These are phyloP conservation scores for Pythium vanterpoolii DNA, from an alignment of 352 stramenopile genomes.

Conservation along the genomic window DNA sequence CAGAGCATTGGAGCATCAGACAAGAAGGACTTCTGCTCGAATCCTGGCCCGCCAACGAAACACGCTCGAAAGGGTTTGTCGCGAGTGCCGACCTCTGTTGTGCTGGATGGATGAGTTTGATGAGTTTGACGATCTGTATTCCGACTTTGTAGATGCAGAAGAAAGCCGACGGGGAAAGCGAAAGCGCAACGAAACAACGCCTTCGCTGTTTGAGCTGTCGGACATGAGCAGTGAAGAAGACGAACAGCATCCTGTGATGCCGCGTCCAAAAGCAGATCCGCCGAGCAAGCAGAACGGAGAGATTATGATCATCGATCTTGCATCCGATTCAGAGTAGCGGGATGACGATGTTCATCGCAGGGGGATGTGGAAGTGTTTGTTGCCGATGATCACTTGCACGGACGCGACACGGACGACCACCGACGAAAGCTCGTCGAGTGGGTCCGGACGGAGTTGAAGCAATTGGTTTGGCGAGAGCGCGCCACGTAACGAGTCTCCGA, in stretches of 20 bases:
- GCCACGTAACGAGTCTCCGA: slow-evolving; percentile 40
- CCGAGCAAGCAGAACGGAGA: slow-evolving; percentile 2
- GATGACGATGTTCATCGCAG: slow-evolving; percentile 30
- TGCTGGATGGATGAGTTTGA: background rate
- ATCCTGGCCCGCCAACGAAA: too few species aligned
- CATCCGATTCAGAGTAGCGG: slow-evolving; percentile 19
- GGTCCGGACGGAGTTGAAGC: slow-evolving; percentile 18
- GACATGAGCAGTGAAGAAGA: slow-evolving; percentile 29
- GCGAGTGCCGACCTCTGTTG: too few species aligned
- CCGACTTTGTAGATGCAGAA: background rate
- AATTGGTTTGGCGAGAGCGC: slow-evolving; percentile 39
- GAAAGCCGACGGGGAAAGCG: slow-evolving; percentile 5
- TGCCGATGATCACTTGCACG: slow-evolving; percentile 73
- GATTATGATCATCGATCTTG: slow-evolving; percentile 20
- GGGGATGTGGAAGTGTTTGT: slow-evolving; percentile 78
- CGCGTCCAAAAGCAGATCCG: background rate
- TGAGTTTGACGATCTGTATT: too few species aligned
- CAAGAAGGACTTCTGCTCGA: background rate
- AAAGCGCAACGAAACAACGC: slow-evolving; percentile 3
- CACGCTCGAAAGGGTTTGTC: background rate
- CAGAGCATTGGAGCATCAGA: background rate
- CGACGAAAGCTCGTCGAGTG: slow-evolving; percentile 11
- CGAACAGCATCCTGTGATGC: slow-evolving; percentile 19
- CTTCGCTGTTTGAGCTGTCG: slow-evolving; percentile 16
- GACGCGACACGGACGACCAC: slow-evolving; percentile 21